Evolutionary conservation across 805 yeast genomes (phyloP), one percentile per base, ranked within the genome.

Genomic region (Wickerhamomyces strasburgensis): DNA sequence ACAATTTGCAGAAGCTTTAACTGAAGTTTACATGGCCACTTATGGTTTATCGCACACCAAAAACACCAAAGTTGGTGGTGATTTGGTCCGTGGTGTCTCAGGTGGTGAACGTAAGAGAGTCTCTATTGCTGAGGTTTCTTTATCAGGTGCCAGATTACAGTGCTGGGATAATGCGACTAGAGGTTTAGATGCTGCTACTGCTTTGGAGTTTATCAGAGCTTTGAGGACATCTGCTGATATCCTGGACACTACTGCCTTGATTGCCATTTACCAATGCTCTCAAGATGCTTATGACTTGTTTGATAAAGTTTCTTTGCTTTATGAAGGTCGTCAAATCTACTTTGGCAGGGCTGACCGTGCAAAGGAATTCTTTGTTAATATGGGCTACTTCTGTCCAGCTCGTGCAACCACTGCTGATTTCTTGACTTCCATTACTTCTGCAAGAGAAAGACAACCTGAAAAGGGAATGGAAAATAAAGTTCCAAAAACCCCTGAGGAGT

Each of bases 41-140:
- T 72, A 68, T 47, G 75, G 75, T 36, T 46, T 63, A 29, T 47
- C 57, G 7, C 85, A 80, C 52, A 78, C 84, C 11, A 67, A 70
- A 46, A 64, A 78, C 53, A 80, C 86, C 19, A 67, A 75, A 38
- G 85, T 80, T 33, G 86, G 87, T 53, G 71, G 74, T 47, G 83
- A 79, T 44, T 68, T 70, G 33, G 74, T 78, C 19, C 69, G 84
- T 56, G 87, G 87, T 60, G 77, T 80, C 30, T 78, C 84, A 19
- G 87, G 86, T 56, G 87, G 86, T 63, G 84, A 80, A 60, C 64
- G 86, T 49, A 80, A 80, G 58, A 74, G 86, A 64, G 85, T 79
- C 16, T 77, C 84, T 13, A 77, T 80, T 49, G 84, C 82, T 11
- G 86, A 80, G 58, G 83, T 71, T 32, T 51, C 68, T n/a, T 48